Percentiles rank a stretch among this genome's conserved stretches.
Evolutionary conservation across 805 yeast genomes (phyloP).

Genomic region (Metschnikowia borealis): DNA sequence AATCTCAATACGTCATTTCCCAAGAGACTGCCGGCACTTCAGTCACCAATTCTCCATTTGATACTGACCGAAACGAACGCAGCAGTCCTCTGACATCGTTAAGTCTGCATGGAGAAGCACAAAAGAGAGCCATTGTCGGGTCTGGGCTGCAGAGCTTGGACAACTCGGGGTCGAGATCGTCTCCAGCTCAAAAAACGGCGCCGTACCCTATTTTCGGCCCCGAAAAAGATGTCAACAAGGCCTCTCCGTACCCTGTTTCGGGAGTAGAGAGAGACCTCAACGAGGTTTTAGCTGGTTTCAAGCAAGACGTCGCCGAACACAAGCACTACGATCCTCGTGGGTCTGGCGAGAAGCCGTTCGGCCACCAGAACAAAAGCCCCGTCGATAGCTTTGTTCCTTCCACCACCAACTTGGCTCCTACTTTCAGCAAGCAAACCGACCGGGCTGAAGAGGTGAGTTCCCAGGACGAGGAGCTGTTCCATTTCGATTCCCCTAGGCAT

Average conservation of each 20-base stretch:
- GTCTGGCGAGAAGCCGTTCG: not conserved
- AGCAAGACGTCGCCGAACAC: conserved; percentile 24
- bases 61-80: conserved; percentile 1
- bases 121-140: not conserved
- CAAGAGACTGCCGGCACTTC: conserved; percentile 5
- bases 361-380: not conserved
- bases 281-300: conserved; percentile 26
- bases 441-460: conserved; percentile 3
- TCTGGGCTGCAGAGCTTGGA: not conserved
- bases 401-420: conserved; percentile 6
- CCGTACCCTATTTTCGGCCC: conserved; percentile 9
- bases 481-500: conserved; percentile 2
- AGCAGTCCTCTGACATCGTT: conserved; percentile 3
- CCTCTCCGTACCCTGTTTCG: conserved; percentile 6
- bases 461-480: conserved; percentile 9
- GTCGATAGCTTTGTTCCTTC: conserved; percentile 9
- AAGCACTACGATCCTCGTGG: conserved; percentile 19
- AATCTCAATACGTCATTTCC: conserved; percentile 2
- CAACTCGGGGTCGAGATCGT: not conserved
- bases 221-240: conserved; percentile 15
- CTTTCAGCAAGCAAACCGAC: conserved; percentile 2
- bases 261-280: conserved; percentile 16
- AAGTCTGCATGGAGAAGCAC: not conserved
- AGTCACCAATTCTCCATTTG: not conserved
- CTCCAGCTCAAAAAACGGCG: not conserved